Evolutionary conservation across 495 filamentous ascomycete species (phyloP).

Genomic region (Niebla homalea): DNA sequence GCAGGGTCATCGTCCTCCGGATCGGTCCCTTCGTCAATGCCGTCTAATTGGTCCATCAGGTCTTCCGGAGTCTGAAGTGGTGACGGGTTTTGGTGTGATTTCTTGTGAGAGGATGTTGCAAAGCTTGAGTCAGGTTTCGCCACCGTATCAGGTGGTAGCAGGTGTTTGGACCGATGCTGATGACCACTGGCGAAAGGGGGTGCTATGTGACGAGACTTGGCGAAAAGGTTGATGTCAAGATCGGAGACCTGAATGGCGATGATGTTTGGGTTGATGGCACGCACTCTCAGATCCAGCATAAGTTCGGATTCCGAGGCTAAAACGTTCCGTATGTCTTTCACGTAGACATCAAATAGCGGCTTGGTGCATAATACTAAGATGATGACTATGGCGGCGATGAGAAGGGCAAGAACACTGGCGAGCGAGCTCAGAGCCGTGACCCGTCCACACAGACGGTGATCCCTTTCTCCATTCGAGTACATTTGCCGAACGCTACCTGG

Average conservation of each 20-base stretch:
- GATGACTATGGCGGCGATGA: conserved; percentile 67
- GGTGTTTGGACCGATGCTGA: background rate
- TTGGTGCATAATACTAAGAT: conserved; percentile 89
- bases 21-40: conserved; percentile 59
- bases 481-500: conserved; percentile 55
- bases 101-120: background rate
- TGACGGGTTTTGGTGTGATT: background rate
- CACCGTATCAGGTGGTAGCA: background rate
- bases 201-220: conserved; percentile 70
- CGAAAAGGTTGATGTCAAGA: conserved; percentile 84
- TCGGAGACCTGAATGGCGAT: conserved; percentile 70
- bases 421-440: conserved; percentile 72
- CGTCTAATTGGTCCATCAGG: conserved; percentile 16
- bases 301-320: conserved; percentile 88
- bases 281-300: conserved; percentile 84
- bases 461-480: conserved; percentile 57
- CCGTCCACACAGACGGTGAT: conserved; percentile 50
- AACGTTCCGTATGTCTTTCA: conserved; percentile 72
- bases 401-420: conserved; percentile 55
- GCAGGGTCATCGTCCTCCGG: conserved; percentile 49
- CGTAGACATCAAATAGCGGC: conserved; percentile 59
- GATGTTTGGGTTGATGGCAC: conserved; percentile 81
- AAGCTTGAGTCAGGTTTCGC: background rate
- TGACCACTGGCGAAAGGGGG: background rate
- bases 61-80: background rate